These are phyloP conservation scores for Trichoderma asperelloides DNA, from an alignment of 495 filamentous ascomycete genomes.

Conservation along the genomic window DNA sequence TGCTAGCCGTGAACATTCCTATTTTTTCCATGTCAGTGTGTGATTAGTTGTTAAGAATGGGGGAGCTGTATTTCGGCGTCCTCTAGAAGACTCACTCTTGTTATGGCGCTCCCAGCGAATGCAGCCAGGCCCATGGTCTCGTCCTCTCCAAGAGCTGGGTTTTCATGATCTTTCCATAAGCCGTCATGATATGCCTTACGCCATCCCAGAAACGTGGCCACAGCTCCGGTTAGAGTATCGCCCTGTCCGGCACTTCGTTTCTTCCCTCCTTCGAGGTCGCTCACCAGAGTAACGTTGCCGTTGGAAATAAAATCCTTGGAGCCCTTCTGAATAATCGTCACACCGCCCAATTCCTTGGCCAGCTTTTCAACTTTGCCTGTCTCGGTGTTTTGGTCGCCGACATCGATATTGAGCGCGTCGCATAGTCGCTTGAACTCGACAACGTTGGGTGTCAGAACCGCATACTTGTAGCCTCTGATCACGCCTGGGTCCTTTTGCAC, in stretches of 20 bases:
- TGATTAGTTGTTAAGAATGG: background rate
- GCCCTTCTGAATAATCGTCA: slow-evolving; percentile 88
- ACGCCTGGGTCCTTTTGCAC: slow-evolving; percentile 67
- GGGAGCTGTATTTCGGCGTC: too few relatives aligned
- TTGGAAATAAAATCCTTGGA: slow-evolving; percentile 77
- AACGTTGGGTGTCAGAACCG: slow-evolving; percentile 89
- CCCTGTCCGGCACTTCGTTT: slow-evolving; percentile 94
- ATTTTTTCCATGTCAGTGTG: background rate
- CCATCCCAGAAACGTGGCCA: slow-evolving; percentile 85
- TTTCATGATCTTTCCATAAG: slow-evolving; percentile 65
- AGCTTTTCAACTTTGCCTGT: slow-evolving; percentile 59
- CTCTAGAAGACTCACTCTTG: slow-evolving; percentile 43
- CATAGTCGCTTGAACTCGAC: slow-evolving; percentile 84
- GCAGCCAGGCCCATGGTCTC: slow-evolving; percentile 73
- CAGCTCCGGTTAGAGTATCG: slow-evolving; percentile 83
- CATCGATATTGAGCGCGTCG: slow-evolving; percentile 52
- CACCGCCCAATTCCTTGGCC: slow-evolving; percentile 70
- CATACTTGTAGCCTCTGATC: slow-evolving; percentile 69
- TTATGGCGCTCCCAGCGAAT: slow-evolving; percentile 79
- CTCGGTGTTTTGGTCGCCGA: slow-evolving; percentile 31
- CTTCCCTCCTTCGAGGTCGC: slow-evolving; percentile 66
- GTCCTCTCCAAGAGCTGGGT: slow-evolving; percentile 35
- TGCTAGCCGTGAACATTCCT: slow-evolving; percentile 80
- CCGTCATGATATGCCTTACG: slow-evolving; percentile 73
- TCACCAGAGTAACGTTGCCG: slow-evolving; percentile 61